Evolutionary conservation across 345 rosid genomes (phyloP), one percentile per base, ranked within the genome.

Genomic region (Eucalyptus globulus): DNA sequence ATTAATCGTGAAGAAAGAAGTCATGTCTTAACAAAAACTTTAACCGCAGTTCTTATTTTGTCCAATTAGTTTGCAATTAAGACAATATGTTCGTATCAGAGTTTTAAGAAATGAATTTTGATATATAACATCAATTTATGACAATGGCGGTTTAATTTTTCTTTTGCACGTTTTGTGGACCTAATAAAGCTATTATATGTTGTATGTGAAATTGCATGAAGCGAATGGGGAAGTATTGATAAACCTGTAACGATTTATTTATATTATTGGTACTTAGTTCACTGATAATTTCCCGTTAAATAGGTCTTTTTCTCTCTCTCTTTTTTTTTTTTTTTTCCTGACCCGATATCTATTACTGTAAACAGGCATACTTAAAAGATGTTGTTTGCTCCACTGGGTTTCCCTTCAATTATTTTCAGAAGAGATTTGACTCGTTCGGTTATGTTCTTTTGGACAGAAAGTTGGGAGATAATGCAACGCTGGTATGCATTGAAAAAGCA

Each of bases 401-500:
- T 16, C 24, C 43, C 2, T 37, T 37, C 27, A 72, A 72, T 11
- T 21, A 72, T 72, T 72, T 72, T 11, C 45, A 34, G 45, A 7
- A 72, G 26, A 72, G 19, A 72, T 37, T 72, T 72, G 45, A 72
- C 81, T 72, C 3, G 22, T 72, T 19, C 45, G 45, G 27, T 37
- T 37, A 37, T 37, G 45, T 19, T 37, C 4, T 72, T 72, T 37
- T 72, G 81, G 51, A 17, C 90, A 90, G 92, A 47, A 80, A 86
- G 51, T 43, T 89, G 54, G 93, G 91, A 44, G 88, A 89, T 43
- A 88, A 85, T 6, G 90, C 93, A 10, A 90, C 87, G 4, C 19
- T 89, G 34, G 45, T 67, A 83, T 47, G 49, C n/a, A 88, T 92
- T 54, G 90, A 91, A 51, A 91, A 86, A 69, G 89, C 92, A 37